Base-by-base conservation (phyloP, 768 basidiomycete genomes). In the Floccularia luteovirens region DNA sequence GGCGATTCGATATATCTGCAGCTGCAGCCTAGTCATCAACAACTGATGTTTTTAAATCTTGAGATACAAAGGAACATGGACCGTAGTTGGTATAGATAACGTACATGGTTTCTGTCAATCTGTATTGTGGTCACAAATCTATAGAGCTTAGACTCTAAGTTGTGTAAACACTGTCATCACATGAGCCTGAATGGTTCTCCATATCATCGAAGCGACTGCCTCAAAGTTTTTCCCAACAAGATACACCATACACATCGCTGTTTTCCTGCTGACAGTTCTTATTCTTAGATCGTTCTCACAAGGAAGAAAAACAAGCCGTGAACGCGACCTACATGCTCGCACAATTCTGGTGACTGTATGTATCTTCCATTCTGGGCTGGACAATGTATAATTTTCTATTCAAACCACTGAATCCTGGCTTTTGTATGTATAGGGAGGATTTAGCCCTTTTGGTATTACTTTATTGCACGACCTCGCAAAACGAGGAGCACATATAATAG, bases 401-500 rank as follows among this genome's bases (percentile, higher is more conserved):
- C 17, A 39, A 16, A 45, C 10, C 36, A 88, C n/a, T n/a, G n/a
- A n/a, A n/a, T n/a, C n/a, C n/a, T n/a, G n/a, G n/a, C n/a, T n/a
- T n/a, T n/a, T n/a, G n/a, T n/a, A n/a, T n/a, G n/a, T n/a, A n/a
- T n/a, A n/a, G 85, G 87, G 87, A 25, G 84, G 68, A 0, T 85
- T 90, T 48, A 82, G 84, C 2, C 77, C 87, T 2, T 57, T 79
- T 5, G 87, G 88, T 2, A 55, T 89, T 7, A 82, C 79, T 0
- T 52, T 89, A 0, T 56, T 89, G 5, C 76, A 82, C 41, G 61
- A 61, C 2, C 61, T 92, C 6, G 87, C 90, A 1, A 59, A 72
- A 35, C 74, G 82, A 31, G 89, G 90, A 10, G 86, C 88, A 13
- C 84, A 87, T 47, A 61, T 91, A 43, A 83, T 92, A 31, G 82